These are phyloP conservation scores for Claviceps humidiphila DNA, from an alignment of 2,329 filamentous ascomycete species.

Conservation along the genomic window DNA sequence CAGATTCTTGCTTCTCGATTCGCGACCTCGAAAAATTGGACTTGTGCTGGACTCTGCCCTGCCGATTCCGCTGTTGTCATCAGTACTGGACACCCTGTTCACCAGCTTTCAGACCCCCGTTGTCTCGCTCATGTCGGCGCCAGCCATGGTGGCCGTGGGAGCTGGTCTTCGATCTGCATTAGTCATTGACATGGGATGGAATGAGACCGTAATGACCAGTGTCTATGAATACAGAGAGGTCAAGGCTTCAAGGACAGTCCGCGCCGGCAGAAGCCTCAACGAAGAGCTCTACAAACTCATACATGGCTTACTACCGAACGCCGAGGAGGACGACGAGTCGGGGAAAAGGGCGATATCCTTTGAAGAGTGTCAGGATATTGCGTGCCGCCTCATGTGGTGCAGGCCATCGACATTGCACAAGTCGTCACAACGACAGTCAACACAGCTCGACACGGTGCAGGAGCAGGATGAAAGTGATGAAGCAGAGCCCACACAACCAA, in stretches of 20 bases:
- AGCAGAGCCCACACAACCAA: conserved; percentile 14
- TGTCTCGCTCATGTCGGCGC: conserved; percentile 66
- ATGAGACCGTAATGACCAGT: conserved; percentile 72
- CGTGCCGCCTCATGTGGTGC: conserved; percentile 70
- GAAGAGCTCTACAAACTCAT: conserved; percentile 56
- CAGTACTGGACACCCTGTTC: conserved; percentile 67
- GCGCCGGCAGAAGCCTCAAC: conserved; percentile 61
- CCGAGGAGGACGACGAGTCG: conserved; percentile 17
- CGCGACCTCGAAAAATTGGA: conserved; percentile 59
- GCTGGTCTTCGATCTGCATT: conserved; percentile 78
- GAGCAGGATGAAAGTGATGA: conserved; percentile 44
- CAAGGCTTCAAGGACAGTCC: conserved; percentile 51
- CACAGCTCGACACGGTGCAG: conserved; percentile 33
- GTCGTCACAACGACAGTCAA: conserved; percentile 23
- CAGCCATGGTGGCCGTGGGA: conserved; percentile 60
- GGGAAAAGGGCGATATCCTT: conserved; percentile 42
- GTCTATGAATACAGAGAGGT: conserved; percentile 88
- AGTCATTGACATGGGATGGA: conserved; percentile 85
- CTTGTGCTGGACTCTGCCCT: conserved; percentile 66
- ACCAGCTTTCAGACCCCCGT: conserved; percentile 65
- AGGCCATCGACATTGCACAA: conserved; percentile 17
- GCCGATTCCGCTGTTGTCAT: conserved; percentile 65
- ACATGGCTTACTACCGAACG: conserved; percentile 17
- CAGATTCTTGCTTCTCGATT: conserved; percentile 56
- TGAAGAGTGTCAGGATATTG: conserved; percentile 69